Conservation (phyloP, 106 monocot genomes). For the Acorus calamus region DNA sequence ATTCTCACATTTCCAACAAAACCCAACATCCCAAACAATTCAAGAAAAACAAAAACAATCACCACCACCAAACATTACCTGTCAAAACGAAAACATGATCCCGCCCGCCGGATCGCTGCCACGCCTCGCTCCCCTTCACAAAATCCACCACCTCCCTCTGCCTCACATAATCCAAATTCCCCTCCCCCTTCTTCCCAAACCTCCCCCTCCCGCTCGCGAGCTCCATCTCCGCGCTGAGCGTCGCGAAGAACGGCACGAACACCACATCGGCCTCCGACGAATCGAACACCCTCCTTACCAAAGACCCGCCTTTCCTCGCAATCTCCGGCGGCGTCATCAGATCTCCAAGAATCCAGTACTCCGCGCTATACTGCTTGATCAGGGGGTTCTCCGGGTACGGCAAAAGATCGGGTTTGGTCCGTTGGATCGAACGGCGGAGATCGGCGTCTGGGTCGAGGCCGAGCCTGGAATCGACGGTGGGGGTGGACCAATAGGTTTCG, state of each 20-base stretch:
- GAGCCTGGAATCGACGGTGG: constrained; percentile 60
- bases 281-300: constrained; percentile 35
- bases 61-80: constrained; percentile 17
- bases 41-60: not conserved
- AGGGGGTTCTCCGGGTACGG: constrained; percentile 69
- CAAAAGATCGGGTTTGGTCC: not conserved
- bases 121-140: constrained; percentile 36
- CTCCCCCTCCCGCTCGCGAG: constrained; percentile 76
- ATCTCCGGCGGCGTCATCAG: constrained; percentile 38
- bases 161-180: constrained; percentile 54
- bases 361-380: constrained; percentile 78
- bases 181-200: constrained; percentile 57
- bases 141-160: constrained; percentile 61
- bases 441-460: constrained; percentile 35
- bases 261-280: constrained; percentile 50
- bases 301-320: constrained; percentile 7
- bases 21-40: not conserved
- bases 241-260: constrained; percentile 87
- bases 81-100: constrained; percentile 76
- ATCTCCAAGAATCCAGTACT: constrained; percentile 75
- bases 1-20: not conserved
- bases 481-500: constrained; percentile 66
- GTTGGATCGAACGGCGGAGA: not conserved
- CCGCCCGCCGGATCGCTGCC: constrained; percentile 52
- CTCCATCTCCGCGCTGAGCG: constrained; percentile 90